phyloP scores from a whole-genome alignment of 2,329 filamentous ascomycete species.

The Clathrospora elynae region DNA sequence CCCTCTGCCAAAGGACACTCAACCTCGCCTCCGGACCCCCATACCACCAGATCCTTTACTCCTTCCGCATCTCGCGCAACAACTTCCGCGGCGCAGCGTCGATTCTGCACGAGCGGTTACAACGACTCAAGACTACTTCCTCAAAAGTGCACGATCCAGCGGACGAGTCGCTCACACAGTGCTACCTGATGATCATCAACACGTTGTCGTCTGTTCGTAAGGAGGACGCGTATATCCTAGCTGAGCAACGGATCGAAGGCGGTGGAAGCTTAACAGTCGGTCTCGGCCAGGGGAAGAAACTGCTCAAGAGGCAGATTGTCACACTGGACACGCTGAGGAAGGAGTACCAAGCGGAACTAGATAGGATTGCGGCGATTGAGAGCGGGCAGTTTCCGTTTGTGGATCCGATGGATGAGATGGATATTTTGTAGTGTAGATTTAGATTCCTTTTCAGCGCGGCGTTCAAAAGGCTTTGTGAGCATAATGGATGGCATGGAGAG shows the following conservation, averaged over 20 bases:
- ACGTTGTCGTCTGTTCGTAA: slow-evolving; percentile 82
- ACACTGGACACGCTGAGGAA: slow-evolving; percentile 84
- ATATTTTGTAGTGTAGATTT: slow-evolving; percentile 45
- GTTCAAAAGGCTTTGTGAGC: slow-evolving; percentile 4
- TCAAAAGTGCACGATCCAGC: slow-evolving; percentile 51
- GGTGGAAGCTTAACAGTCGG: slow-evolving; percentile 30
- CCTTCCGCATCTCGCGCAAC: slow-evolving; percentile 81
- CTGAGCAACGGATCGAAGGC: slow-evolving; percentile 56
- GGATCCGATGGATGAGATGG: slow-evolving; percentile 44
- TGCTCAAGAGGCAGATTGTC: slow-evolving; percentile 72
- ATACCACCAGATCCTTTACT: slow-evolving; percentile 88
- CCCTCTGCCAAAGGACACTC: slow-evolving; percentile 70
- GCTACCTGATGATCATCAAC: slow-evolving; percentile 92
- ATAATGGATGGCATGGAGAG: slow-evolving; percentile 1
- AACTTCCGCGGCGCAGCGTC: slow-evolving; percentile 81
- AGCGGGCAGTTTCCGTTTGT: slow-evolving; percentile 85
- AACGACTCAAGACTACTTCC: slow-evolving; percentile 54
- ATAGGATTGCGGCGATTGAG: slow-evolving; percentile 84
- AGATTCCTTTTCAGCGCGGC: slow-evolving; percentile 9
- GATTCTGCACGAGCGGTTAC: slow-evolving; percentile 61
- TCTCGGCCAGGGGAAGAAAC: slow-evolving; percentile 44
- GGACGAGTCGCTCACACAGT: slow-evolving; percentile 66
- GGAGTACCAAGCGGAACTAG: slow-evolving; percentile 88
- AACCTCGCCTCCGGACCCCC: slow-evolving; percentile 67
- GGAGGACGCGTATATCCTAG: slow-evolving; percentile 80